Percentiles rank a stretch among this genome's conserved stretches.
Conservation (phyloP, 108 stramenopile genomes). For the Skeletonema marinoi region DNA sequence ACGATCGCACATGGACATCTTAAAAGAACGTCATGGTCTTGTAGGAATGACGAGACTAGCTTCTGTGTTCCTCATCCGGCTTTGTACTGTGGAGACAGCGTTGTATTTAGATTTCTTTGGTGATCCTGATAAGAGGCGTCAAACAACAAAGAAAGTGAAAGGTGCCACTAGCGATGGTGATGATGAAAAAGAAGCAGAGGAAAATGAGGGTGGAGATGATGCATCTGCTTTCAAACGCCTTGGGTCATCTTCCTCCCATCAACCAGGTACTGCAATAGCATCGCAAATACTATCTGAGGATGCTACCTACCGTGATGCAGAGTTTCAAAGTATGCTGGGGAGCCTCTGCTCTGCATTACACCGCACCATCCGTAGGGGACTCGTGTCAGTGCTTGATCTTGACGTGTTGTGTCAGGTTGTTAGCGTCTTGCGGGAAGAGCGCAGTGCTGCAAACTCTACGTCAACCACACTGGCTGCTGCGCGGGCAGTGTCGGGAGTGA, state of each 20-base stretch:
- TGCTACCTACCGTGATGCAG: conserved; percentile 67
- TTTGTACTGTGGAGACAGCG: conserved; percentile 85
- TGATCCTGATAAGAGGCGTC: conserved; percentile 52
- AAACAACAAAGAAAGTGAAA: conserved; percentile 11
- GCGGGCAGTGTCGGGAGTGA: conserved; percentile 76
- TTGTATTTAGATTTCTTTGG: conserved; percentile 90
- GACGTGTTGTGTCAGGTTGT: conserved; percentile 89
- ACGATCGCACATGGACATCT: conserved; percentile 82
- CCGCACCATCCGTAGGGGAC: conserved; percentile 80
- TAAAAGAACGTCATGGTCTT: conserved; percentile 82
- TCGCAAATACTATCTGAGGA: conserved; percentile 70
- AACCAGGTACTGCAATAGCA: conserved; percentile 43
- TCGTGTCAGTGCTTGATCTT: conserved; percentile 77
- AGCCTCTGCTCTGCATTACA: conserved; percentile 76
- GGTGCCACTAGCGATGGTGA: conserved; percentile 1
- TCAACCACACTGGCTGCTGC: conserved; percentile 78
- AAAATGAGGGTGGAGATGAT: conserved; percentile 11
- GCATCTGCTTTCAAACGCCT: conserved; percentile 12
- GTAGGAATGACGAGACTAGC: conserved; percentile 89
- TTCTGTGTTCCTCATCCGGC: conserved; percentile 84
- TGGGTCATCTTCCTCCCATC: conserved; percentile 26
- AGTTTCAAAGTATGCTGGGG: conserved; percentile 79
- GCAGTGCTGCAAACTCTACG: conserved; percentile 72
- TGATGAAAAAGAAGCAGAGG: conserved; percentile 30
- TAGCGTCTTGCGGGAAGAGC: conserved; percentile 83